Percentiles rank a stretch among this genome's conserved stretches.
phyloP scores from a whole-genome alignment of 129 eudicot species.

The Pulicaria dysenterica region DNA sequence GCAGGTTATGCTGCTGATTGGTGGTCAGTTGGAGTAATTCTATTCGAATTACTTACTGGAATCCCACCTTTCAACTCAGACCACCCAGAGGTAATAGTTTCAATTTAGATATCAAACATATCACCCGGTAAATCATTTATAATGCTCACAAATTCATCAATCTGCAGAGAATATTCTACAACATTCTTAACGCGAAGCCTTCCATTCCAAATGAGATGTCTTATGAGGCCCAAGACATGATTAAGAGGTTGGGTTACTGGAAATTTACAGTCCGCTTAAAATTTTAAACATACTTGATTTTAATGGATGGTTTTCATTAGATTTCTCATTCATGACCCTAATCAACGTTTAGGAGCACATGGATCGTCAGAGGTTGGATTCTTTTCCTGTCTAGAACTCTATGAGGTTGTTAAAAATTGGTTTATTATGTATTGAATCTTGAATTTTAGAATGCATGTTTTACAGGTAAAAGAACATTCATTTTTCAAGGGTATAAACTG shows the following conservation, averaged over 20 bases:
- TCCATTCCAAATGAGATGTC: conserved; percentile 72
- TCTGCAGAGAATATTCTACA: conserved; percentile 74
- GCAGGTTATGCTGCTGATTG: conserved; percentile 88
- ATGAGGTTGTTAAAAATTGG: background rate
- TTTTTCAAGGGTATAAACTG: conserved; percentile 85
- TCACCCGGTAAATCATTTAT: background rate
- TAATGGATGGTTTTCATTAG: conserved; percentile 32
- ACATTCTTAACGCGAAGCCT: conserved; percentile 88
- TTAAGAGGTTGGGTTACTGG: conserved; percentile 60
- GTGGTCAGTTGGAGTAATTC: conserved; percentile 90
- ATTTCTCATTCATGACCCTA: conserved; percentile 74
- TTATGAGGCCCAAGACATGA: conserved; percentile 77
- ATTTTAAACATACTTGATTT: conserved; percentile 24
- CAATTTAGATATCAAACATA: conserved; percentile 18
- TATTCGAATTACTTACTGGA: conserved; percentile 73
- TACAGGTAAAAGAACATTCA: conserved; percentile 78
- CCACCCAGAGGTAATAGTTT: conserved; percentile 75
- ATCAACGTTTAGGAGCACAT: conserved; percentile 79
- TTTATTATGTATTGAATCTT: conserved; percentile 1
- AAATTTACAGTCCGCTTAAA: background rate
- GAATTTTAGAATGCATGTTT: background rate
- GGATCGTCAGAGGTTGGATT: conserved; percentile 79
- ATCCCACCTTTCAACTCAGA: conserved; percentile 79
- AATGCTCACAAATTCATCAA: conserved; percentile 10
- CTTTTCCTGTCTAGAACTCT: background rate